A percentile compares a stretch with the other conserved stretches of the same genome.
Conservation (phyloP, 2,329 filamentous ascomycete genomes). For the Cytospora piceicola region DNA sequence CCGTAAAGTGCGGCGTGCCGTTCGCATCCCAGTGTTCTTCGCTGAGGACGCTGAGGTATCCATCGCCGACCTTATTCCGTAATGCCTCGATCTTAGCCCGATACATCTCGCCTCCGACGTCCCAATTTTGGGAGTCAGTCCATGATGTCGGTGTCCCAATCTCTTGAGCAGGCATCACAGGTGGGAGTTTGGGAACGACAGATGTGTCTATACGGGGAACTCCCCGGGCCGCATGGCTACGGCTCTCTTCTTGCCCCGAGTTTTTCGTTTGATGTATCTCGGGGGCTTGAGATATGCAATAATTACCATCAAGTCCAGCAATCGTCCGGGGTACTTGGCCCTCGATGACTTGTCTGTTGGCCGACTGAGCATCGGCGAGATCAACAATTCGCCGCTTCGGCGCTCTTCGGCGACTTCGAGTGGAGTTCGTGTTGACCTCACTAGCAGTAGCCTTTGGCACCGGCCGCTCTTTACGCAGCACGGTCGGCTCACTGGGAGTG, state of each 20-base stretch:
- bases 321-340: slow-evolving; percentile 31
- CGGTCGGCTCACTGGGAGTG: slow-evolving; percentile 51
- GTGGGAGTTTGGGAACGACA: slow-evolving; percentile 41
- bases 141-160: slow-evolving; percentile 40
- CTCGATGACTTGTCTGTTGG: slow-evolving; percentile 39
- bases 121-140: slow-evolving; percentile 61
- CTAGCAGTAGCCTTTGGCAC: slow-evolving; percentile 57
- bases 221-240: slow-evolving; percentile 37
- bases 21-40: slow-evolving; percentile 70
- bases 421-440: slow-evolving; percentile 61
- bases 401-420: slow-evolving; percentile 59
- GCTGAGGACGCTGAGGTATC: slow-evolving; percentile 83
- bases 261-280: slow-evolving; percentile 43
- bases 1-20: slow-evolving; percentile 43
- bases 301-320: slow-evolving; percentile 42
- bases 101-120: slow-evolving; percentile 75
- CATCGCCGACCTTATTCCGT: slow-evolving; percentile 81
- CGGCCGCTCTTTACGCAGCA: slow-evolving; percentile 64
- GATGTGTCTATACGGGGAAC: slow-evolving; percentile 47
- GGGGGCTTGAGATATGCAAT: slow-evolving; percentile 49
- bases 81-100: slow-evolving; percentile 86
- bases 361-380: slow-evolving; percentile 57
- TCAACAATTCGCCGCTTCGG: slow-evolving; percentile 69
- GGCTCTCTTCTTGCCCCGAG: slow-evolving; percentile 40
- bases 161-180: slow-evolving; percentile 40